Evolutionary conservation across 2,329 filamentous ascomycete species (phyloP).

Genomic region (Fusarium bactridioides): DNA sequence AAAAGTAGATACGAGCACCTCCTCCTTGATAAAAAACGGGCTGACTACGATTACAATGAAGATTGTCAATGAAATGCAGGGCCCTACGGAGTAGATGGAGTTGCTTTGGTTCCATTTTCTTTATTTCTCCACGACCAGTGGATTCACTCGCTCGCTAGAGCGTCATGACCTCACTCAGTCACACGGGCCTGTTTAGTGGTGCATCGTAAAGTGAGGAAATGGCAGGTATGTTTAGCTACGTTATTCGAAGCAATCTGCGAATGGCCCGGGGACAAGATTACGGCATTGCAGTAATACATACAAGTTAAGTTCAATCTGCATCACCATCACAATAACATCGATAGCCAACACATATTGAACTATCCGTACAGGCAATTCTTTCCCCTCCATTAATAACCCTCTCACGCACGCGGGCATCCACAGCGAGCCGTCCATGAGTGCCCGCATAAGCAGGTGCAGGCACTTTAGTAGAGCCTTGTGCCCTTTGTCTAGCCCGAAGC

Average conservation of each 20-base stretch:
- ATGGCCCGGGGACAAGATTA: not conserved
- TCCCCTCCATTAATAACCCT: conserved; percentile 15
- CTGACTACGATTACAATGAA: not conserved
- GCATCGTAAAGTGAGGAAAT: not conserved
- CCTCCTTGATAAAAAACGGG: not conserved
- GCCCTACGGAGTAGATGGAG: conserved; percentile 1
- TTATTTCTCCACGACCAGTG: conserved; percentile 12
- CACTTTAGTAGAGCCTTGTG: conserved; percentile 37
- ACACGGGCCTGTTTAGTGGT: not conserved
- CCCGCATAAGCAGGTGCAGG: conserved; percentile 36
- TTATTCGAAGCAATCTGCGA: not conserved
- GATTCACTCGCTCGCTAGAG: conserved; percentile 17
- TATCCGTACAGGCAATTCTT: not conserved
- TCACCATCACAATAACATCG: not conserved
- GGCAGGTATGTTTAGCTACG: not conserved
- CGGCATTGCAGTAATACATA: not conserved
- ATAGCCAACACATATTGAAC: not conserved
- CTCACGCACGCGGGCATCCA: conserved; percentile 21
- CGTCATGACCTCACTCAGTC: conserved; percentile 32
- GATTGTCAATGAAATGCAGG: not conserved
- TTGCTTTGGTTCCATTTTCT: conserved; percentile 20
- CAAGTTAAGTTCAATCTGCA: not conserved
- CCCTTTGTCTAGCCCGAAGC: conserved; percentile 25
- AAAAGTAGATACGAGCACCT: not conserved
- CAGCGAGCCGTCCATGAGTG: conserved; percentile 29